A percentile compares a stretch with the other conserved stretches of the same genome.
Conservation (phyloP, 352 stramenopile genomes). For the Pythium rishiriense region DNA sequence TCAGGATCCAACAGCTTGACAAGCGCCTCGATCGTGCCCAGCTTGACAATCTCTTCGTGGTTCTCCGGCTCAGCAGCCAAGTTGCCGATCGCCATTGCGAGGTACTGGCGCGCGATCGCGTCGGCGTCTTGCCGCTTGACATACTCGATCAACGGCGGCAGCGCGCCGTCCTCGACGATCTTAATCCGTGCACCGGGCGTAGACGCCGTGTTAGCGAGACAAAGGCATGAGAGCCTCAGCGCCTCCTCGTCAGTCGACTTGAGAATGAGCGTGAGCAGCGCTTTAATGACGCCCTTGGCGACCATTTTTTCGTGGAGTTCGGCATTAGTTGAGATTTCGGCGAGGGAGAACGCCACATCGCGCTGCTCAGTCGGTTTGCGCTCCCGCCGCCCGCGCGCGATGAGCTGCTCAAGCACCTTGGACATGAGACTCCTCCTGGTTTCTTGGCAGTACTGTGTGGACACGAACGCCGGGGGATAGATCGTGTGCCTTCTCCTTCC, state of each 20-base stretch:
- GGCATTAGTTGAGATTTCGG: constrained; percentile 94
- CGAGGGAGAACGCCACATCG: constrained; percentile 95
- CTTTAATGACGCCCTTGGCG: constrained; percentile 93
- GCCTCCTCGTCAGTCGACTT: constrained; percentile 93
- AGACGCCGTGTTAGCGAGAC: constrained; percentile 94
- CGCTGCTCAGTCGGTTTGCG: constrained; percentile 94
- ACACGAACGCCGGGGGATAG: too few relatives aligned
- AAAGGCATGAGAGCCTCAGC: constrained; percentile 92
- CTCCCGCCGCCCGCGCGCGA: constrained; percentile 94
- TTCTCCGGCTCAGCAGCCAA: constrained; percentile 93
- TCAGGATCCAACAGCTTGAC: constrained; percentile 92
- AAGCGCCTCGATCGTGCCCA: constrained; percentile 86
- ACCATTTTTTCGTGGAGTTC: constrained; percentile 94
- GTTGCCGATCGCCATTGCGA: constrained; percentile 96
- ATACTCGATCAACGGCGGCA: constrained; percentile 89
- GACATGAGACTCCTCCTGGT: constrained; percentile 46
- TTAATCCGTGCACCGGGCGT: constrained; percentile 80
- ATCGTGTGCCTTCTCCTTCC: neutral
- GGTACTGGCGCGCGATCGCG: constrained; percentile 93
- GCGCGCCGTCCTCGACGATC: constrained; percentile 94
- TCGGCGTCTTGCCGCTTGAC: constrained; percentile 88
- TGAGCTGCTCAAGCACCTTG: constrained; percentile 95
- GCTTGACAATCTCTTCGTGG: constrained; percentile 94
- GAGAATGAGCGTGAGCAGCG: constrained; percentile 89
- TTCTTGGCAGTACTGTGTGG: neutral